Percentiles rank a stretch among this genome's conserved stretches.
Conservation (phyloP, 2,329 filamentous ascomycete genomes). For the Exophiala mesophila region DNA sequence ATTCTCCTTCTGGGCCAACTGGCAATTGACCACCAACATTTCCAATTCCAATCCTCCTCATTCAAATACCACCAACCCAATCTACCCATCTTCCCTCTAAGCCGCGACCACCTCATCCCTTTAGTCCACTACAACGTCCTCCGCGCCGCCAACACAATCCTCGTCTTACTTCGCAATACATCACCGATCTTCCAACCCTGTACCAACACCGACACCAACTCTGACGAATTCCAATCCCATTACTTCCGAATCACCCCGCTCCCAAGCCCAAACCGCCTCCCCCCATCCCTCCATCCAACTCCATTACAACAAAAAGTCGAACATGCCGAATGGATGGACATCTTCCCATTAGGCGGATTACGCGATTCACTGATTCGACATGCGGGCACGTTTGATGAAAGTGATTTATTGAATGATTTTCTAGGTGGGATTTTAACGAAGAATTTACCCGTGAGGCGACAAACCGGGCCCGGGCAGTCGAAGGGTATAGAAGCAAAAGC, state of each 20-base stretch:
- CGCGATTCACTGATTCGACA: slow-evolving; percentile 26
- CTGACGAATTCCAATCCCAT: too few species aligned
- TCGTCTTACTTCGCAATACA: slow-evolving; percentile 2
- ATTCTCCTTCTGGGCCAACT: too few species aligned
- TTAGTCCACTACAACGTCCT: slow-evolving; percentile 11
- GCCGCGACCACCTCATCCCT: slow-evolving; percentile 7
- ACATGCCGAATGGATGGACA: slow-evolving; percentile 32
- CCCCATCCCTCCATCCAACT: slow-evolving; percentile 24
- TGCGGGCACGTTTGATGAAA: slow-evolving; percentile 24
- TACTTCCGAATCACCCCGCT: slow-evolving; percentile 1
- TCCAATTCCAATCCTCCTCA: background rate
- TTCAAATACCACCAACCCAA: background rate
- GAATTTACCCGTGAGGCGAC: background rate
- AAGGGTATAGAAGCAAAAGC: too few species aligned
- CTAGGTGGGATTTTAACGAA: slow-evolving; percentile 12
- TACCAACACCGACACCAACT: background rate
- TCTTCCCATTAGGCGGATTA: slow-evolving; percentile 27
- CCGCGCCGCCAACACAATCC: slow-evolving; percentile 5
- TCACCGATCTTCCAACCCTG: slow-evolving; percentile 2
- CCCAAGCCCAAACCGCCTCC: slow-evolving; percentile 6
- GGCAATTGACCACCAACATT: background rate
- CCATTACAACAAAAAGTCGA: slow-evolving; percentile 20
- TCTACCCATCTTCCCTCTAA: slow-evolving; percentile 3
- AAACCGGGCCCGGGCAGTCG: background rate
- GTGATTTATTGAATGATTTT: slow-evolving; percentile 26